A percentile compares a stretch with the other conserved stretches of the same genome.
Conservation (phyloP, 2,329 filamentous ascomycete species). For the Dactylellina parvicollis region DNA sequence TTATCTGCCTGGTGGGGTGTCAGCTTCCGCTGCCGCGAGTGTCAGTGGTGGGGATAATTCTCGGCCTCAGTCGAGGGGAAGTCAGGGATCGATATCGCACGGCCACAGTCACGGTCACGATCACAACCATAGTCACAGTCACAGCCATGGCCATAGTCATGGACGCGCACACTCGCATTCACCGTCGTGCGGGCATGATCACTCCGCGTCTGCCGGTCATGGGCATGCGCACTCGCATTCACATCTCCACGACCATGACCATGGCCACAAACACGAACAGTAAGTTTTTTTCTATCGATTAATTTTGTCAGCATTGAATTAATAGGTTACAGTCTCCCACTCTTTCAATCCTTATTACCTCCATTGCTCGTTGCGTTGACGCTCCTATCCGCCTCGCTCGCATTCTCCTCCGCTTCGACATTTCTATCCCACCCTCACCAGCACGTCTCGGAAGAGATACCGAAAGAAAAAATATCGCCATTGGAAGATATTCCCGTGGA, state of each 20-base stretch:
- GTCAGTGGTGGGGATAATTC: constrained; percentile 11
- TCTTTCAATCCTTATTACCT: constrained; percentile 15
- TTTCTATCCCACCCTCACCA: constrained; percentile 50
- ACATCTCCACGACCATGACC: constrained; percentile 23
- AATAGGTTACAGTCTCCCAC: constrained; percentile 6
- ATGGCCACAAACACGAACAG: constrained; percentile 18
- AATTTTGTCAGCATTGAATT: background rate
- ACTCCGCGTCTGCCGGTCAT: too few species aligned
- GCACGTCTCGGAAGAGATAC: constrained; percentile 8
- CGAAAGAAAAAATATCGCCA: background rate
- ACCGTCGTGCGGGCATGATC: constrained; percentile 1
- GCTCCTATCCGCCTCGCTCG: constrained; percentile 49
- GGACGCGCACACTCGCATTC: constrained; percentile 8
- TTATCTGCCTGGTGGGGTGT: constrained; percentile 36
- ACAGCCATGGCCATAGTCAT: constrained; percentile 23
- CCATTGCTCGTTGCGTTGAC: constrained; percentile 44
- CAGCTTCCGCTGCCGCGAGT: constrained; percentile 27
- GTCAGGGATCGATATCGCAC: constrained; percentile 38
- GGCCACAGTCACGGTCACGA: constrained; percentile 21
- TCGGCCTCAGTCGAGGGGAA: constrained; percentile 32
- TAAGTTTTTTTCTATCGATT: background rate
- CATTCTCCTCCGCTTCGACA: constrained; percentile 50
- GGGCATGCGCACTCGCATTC: constrained; percentile 12
- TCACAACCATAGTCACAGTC: constrained; percentile 16
- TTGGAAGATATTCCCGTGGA: background rate